A percentile compares a stretch with the other conserved stretches of the same genome.
Evolutionary conservation across 352 stramenopile genomes (phyloP).

Genomic region (Pythium insidiosum): DNA sequence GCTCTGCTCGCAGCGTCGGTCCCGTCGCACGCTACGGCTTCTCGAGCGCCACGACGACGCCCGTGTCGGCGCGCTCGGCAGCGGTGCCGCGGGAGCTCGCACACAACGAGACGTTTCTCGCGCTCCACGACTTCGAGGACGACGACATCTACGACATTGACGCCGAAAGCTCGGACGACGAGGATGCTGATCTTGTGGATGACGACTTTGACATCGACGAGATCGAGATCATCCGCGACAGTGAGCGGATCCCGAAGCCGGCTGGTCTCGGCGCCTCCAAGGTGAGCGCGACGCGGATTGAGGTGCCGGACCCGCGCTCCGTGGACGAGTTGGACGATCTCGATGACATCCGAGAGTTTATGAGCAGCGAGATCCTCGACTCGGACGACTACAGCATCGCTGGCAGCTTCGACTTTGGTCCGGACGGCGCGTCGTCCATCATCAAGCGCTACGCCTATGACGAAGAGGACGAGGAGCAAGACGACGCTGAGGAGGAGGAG

Average conservation of each 20-base stretch:
- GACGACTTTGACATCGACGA: no score
- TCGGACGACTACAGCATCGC: constrained; percentile 7
- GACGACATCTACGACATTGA: constrained; percentile 11
- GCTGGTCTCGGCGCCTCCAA: no score
- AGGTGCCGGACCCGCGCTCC: no score
- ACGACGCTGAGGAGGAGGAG: not conserved
- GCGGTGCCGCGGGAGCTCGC: no score
- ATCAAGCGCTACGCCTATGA: constrained; percentile 1
- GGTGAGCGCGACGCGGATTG: no score
- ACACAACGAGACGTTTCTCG: not conserved
- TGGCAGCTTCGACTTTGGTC: not conserved
- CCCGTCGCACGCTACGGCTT: not conserved
- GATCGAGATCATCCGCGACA: no score
- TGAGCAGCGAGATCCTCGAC: constrained; percentile 8
- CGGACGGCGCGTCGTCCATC: constrained; percentile 1
- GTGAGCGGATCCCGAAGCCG: no score
- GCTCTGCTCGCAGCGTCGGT: no score
- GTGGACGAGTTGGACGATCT: constrained; percentile 11
- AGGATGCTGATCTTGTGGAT: constrained; percentile 4
- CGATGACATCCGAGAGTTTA: constrained; percentile 6
- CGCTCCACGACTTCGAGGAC: not conserved
- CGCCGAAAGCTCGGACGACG: constrained; percentile 18
- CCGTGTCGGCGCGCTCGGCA: not conserved
- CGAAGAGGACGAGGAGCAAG: constrained; percentile 3
- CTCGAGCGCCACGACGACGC: not conserved